A percentile compares a stretch with the other conserved stretches of the same genome.
Conservation (phyloP, 768 basidiomycete genomes). For the Termitomyces sp. region DNA sequence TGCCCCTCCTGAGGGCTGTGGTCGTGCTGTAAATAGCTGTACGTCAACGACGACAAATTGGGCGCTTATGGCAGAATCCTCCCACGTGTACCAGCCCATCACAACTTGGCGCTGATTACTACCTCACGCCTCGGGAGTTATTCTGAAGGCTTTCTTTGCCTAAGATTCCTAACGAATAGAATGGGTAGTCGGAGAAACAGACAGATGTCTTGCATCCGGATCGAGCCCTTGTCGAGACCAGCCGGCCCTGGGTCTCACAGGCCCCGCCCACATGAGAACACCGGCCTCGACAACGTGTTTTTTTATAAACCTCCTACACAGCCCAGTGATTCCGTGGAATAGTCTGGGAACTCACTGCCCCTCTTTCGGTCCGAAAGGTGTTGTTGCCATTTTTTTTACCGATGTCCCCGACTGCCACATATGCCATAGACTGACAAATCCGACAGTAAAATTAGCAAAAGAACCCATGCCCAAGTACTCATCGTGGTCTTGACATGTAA, state of each 20-base stretch:
- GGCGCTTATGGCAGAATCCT: conserved; percentile 15
- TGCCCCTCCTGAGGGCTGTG: background rate
- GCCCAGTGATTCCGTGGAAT: no score
- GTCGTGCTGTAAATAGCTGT: background rate
- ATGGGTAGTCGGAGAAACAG: background rate
- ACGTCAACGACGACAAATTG: conserved; percentile 3
- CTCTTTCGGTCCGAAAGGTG: background rate
- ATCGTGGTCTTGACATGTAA: background rate
- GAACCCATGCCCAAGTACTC: background rate
- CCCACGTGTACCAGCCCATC: conserved; percentile 9
- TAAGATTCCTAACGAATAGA: background rate
- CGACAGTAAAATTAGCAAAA: background rate
- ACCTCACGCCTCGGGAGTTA: background rate
- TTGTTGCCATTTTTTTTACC: background rate
- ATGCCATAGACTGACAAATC: background rate
- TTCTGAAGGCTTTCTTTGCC: no score
- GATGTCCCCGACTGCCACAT: background rate
- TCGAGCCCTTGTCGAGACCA: background rate
- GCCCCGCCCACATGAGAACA: background rate
- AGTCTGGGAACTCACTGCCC: background rate
- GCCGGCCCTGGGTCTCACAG: background rate
- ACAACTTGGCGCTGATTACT: background rate
- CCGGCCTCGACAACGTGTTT: background rate
- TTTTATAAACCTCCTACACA: background rate
- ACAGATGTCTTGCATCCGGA: conserved; percentile 4